phyloP scores from a whole-genome alignment of 225 moss, liverwort and hornwort species.

The Antitrichia curtipendula region DNA sequence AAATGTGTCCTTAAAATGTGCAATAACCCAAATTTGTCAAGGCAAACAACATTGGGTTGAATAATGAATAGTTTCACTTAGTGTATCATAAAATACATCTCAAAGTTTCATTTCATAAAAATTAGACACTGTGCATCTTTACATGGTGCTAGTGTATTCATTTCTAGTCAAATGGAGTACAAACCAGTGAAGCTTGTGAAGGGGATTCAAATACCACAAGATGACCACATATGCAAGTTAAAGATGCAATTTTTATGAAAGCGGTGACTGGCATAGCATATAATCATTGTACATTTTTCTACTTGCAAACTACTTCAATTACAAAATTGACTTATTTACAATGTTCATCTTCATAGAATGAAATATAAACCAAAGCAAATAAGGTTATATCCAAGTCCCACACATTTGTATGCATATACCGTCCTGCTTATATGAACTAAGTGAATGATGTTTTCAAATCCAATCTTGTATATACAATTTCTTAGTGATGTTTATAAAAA shows the following conservation, averaged over 20 bases:
- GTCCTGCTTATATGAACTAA: background rate
- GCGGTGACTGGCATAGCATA: background rate
- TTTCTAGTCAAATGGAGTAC: background rate
- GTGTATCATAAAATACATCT: too few species aligned
- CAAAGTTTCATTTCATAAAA: too few species aligned
- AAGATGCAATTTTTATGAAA: background rate
- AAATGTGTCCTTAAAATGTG: background rate
- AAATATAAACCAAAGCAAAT: background rate
- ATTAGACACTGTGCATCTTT: too few species aligned
- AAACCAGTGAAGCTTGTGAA: background rate
- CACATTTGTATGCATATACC: rapidly evolving
- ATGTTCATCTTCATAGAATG: rapidly evolving
- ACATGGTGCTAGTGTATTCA: background rate
- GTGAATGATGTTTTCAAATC: background rate
- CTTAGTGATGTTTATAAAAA: background rate
- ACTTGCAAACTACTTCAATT: background rate
- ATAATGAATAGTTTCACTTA: background rate
- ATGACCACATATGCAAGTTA: rapidly evolving
- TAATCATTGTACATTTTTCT: background rate
- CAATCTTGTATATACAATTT: background rate
- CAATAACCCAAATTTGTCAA: background rate
- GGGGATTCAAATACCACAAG: background rate
- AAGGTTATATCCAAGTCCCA: background rate
- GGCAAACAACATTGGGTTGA: background rate
- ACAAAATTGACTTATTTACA: background rate